Evolutionary conservation across 2,329 filamentous ascomycete species (phyloP), one percentile per base, ranked within the genome.

Genomic region (Ramichloridium luteum): DNA sequence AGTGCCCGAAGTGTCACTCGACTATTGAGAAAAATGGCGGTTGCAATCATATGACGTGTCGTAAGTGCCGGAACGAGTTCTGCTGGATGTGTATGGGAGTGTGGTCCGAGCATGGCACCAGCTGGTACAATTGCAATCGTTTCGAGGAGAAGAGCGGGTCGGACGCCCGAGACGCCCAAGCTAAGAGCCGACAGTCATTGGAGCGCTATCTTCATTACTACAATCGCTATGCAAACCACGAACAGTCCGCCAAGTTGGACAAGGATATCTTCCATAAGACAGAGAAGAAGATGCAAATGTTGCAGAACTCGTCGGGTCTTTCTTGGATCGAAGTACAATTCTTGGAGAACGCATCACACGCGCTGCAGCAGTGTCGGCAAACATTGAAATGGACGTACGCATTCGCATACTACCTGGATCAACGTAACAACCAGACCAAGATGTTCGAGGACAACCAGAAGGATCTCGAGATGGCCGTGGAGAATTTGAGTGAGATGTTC

Each of bases 81-180:
- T 98, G 90, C 62, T 98, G 90, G 90, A 96, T 98, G 81, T 98
- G 90, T 53, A 98, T 98, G 90, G 90, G 90, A 0, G 66, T 93
- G 1, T 98, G 90, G 90, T 92, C 85, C 1, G 90, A 98, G 59
- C 90, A 98, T 55, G 90, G 90, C 41, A 98, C 88, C 3, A 93
- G 84, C 60, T 98, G 90, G 90, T 98, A 98, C 66, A 98, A 93
- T 58, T 98, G 90, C 69, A 98, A 93, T 54, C 72, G 90, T 6
- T 98, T 80, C 49, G 90, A 98, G 53, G 90, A 96, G 62, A 94
- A 90, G 68, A 93, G 83, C 43, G 90, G 90, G 2, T 68, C 75
- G 0, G 86, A 94, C 35, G 90, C 90, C 4, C 72, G 90, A 20
- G 85, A 93, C 55, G 85, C 84, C 1, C 90, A 98, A 55, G 84